Conservation (phyloP, 1,139 yeast genomes). For the Chernovozyma sophiae-reginae region DNA sequence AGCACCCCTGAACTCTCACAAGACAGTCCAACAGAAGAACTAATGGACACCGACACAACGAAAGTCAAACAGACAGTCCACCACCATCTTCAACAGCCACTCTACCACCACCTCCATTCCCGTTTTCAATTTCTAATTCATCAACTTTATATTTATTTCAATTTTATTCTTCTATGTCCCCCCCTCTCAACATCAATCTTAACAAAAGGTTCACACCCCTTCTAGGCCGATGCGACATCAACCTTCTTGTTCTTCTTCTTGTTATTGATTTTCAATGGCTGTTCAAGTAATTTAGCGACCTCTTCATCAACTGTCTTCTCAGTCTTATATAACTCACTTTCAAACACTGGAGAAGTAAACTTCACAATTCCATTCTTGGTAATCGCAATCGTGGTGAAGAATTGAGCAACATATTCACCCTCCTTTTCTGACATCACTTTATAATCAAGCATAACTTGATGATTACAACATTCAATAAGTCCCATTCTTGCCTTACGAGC, state of each 20-base stretch:
- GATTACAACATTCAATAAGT: slow-evolving; percentile 68
- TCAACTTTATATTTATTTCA: too few relatives aligned
- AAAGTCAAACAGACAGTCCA: too few relatives aligned
- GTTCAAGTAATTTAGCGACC: slow-evolving; percentile 45
- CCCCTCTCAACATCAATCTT: too few relatives aligned
- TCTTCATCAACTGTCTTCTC: slow-evolving; percentile 60
- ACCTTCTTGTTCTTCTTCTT: slow-evolving; percentile 41
- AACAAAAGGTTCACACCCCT: too few relatives aligned
- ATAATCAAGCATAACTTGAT: slow-evolving; percentile 64
- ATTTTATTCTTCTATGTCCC: too few relatives aligned
- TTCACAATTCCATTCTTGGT: slow-evolving; percentile 71
- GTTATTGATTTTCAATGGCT: slow-evolving; percentile 50
- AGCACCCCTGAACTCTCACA: too few relatives aligned
- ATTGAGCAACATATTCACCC: slow-evolving; percentile 67
- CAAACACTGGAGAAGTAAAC: slow-evolving; percentile 59
- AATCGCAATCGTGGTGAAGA: slow-evolving; percentile 71
- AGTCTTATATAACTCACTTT: slow-evolving; percentile 46
- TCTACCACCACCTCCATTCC: too few relatives aligned
- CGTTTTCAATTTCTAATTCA: too few relatives aligned
- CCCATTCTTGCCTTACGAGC: slow-evolving; percentile 75
- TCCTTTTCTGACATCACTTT: slow-evolving; percentile 69
- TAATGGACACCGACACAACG: too few relatives aligned
- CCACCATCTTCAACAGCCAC: too few relatives aligned
- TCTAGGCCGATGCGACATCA: too few relatives aligned
- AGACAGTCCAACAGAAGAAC: too few relatives aligned